Base-by-base conservation (phyloP, 345 rosid genomes). In the Boechera divaricarpa region DNA sequence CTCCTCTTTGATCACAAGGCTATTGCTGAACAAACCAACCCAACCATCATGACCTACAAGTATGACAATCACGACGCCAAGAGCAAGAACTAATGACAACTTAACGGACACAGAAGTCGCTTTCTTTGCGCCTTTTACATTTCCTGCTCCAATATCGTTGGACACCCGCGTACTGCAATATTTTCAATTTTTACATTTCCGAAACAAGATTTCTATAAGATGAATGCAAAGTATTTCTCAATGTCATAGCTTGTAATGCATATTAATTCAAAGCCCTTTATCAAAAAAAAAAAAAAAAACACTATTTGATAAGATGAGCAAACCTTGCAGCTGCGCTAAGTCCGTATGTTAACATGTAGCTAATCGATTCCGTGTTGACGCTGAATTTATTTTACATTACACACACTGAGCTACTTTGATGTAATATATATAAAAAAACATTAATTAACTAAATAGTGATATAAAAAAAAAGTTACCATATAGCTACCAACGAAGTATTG, bases 261-360 rank as follows among this genome's bases (percentile, higher is more conserved):
- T 21, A 21, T 21, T 21, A 21, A 21, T 21, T 21, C 24, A 21
- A 21, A 21, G 24, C 24, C 24, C 24, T 21, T 21, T 21, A 21
- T 21, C 24, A 21, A 21, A 21, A 21, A 21, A 21, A 21, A 21
- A 16, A 16, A 16, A 21, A 21, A 21, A 21, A 21, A 21, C 1
- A 38, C 2, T 13, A 58, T 29, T 0, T 33, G 6, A 6, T 63
- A 44, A 56, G 8, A 16, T 38, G 42, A 31, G 1, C 89, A 64
- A 52, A 93, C 98, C 98, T 91, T 61, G 88, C 92, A 29, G 92
- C 90, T 44, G 97, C 93, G 73, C 93, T 85, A 4, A 94, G 86
- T 10, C 98, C 97, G 7, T 84, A 87, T 12, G 85, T 82, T 41
- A 87, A 77, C 92, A 89, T 87, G 84, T 76, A 91, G 52, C 93